Conservation (phyloP, 2,329 filamentous ascomycete genomes). For the Neurospora sp. region DNA sequence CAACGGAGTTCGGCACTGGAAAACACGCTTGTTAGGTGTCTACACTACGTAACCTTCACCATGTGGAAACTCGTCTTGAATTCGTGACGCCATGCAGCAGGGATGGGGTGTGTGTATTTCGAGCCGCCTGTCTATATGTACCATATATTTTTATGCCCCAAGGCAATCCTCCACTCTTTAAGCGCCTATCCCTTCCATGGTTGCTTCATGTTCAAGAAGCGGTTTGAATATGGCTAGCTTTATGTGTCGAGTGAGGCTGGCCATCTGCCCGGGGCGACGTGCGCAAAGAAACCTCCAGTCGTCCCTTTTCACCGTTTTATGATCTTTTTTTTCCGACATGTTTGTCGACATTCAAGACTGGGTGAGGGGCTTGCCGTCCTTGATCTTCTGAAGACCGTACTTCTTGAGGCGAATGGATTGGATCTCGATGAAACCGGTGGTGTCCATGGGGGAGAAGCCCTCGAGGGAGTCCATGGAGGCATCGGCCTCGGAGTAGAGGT, state of each 20-base stretch:
- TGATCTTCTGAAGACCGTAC: slow-evolving; percentile 32
- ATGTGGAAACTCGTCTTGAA: neutral
- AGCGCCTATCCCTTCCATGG: neutral
- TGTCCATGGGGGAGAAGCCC: slow-evolving; percentile 31
- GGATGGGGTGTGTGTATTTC: neutral
- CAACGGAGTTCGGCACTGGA: neutral
- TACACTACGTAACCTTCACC: neutral
- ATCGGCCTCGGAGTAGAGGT: slow-evolving; percentile 41
- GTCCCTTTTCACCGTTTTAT: neutral
- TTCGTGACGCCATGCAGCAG: neutral
- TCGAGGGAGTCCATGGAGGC: slow-evolving; percentile 41
- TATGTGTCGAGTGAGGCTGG: neutral
- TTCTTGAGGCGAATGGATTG: slow-evolving; percentile 57
- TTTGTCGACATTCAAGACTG: slow-evolving; percentile 2
- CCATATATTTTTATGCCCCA: neutral
- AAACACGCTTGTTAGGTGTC: neutral
- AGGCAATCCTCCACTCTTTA: neutral
- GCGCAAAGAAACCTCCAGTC: neutral
- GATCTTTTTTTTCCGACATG: neutral
- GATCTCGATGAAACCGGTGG: slow-evolving; percentile 52
- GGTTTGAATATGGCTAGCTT: neutral
- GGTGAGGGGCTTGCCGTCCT: slow-evolving; percentile 25
- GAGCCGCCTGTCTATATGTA: neutral
- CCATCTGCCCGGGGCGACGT: neutral
- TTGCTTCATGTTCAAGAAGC: neutral